Base-by-base conservation (phyloP, 257 asterid species). In the Parsonsia alboflavescens region DNA sequence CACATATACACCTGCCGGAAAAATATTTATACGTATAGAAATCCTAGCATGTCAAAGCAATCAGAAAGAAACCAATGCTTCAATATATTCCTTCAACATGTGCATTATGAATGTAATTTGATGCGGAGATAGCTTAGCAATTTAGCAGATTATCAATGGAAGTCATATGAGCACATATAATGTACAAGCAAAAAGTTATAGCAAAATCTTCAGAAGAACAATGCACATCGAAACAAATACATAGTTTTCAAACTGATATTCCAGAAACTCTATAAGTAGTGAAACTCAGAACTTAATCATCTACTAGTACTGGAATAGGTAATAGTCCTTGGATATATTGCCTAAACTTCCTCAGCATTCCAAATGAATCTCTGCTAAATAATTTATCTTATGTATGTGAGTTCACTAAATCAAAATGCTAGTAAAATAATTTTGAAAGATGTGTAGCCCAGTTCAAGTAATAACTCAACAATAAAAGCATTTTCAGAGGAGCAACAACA, bases 1-100 rank as follows among this genome's bases (percentile, higher is more conserved):
- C 92, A 77, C 90, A 87, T 76, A 95, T 90, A 80, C 99, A 95
- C 84, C 99, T 94, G 89, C 79, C 77, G 54, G 80, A 78, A 50
- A 70, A 77, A 54, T 72, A 33, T 33, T 33, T 33, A 16, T 41
- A 41, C 62, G n/a, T 16, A 28, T 11, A 57, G 46, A 46, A 70
- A 59, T 26, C 44, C 57, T 26, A n/a, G 41, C 16, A 26, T 57
- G 15, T 30, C 48, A 68, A 42, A 61, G 49, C 59, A 72, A 58
- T 48, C 63, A 41, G 28, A 50, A 41, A 39, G 54, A 5, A 50
- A 36, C 42, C 11, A 68, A 36, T 6, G 10, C 30, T 53, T 71
- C 48, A 17, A 67, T 21, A 67, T n/a, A 66, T 26, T 67, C 61
- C 49, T 26, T 28, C 33, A 1, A 30, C 6, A 33, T n/a, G n/a